Conservation (phyloP, 2,329 filamentous ascomycete genomes). For the Diaporthe citrichinensis region DNA sequence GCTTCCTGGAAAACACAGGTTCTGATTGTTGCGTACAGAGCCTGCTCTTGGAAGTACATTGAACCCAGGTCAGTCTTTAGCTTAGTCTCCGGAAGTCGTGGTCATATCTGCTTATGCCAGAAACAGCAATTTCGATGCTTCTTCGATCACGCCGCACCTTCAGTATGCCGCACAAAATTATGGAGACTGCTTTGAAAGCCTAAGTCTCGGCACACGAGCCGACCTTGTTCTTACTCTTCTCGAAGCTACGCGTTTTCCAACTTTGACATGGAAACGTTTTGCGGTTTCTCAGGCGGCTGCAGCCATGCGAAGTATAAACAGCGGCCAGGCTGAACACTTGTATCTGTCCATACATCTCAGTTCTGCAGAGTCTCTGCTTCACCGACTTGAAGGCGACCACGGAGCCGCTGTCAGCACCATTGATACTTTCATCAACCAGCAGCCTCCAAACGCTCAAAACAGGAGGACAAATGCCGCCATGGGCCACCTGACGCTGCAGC, state of each 20-base stretch:
- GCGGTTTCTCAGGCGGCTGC: neutral
- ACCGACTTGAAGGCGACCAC: neutral
- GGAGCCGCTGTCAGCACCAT: neutral
- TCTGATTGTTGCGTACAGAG: conserved; percentile 19
- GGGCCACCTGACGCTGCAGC: neutral
- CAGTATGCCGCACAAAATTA: neutral
- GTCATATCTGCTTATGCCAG: neutral
- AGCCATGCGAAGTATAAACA: neutral
- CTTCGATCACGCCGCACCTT: conserved; percentile 1
- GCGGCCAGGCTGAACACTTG: neutral
- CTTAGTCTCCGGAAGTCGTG: no score
- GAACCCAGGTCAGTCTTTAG: neutral
- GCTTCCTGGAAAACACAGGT: conserved; percentile 3
- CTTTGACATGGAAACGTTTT: neutral
- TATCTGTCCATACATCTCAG: neutral
- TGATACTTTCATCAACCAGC: neutral
- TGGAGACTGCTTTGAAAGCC: neutral
- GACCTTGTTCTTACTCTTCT: conserved; percentile 15
- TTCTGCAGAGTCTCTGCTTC: neutral
- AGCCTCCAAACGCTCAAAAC: neutral
- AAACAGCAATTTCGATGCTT: neutral
- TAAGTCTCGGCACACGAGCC: neutral
- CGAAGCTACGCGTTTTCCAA: conserved; percentile 12
- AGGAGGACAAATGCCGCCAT: neutral
- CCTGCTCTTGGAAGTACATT: conserved; percentile 23